phyloP scores from a whole-genome alignment of 2,329 filamentous ascomycete species.

The Scytalidium lignicola region DNA sequence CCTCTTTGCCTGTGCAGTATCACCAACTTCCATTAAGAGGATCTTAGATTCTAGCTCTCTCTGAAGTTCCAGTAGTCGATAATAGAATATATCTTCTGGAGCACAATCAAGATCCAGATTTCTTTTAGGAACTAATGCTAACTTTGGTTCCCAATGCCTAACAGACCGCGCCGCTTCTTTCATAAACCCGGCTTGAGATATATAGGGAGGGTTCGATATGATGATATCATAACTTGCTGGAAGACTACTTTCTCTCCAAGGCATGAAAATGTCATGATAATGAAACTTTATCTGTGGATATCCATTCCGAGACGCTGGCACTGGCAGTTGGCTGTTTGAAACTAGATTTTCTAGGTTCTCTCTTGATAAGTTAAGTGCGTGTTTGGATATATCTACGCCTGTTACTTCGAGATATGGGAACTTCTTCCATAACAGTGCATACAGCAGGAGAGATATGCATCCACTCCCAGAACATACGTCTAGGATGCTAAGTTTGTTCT shows the following conservation, averaged over 20 bases:
- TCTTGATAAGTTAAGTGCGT: conserved; percentile 60
- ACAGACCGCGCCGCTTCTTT: conserved; percentile 67
- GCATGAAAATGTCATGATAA: conserved; percentile 28
- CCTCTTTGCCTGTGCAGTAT: conserved; percentile 59
- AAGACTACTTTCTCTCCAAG: not conserved
- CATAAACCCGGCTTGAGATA: conserved; percentile 59
- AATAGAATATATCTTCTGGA: conserved; percentile 60
- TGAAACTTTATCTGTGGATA: conserved; percentile 22
- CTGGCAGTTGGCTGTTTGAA: not conserved
- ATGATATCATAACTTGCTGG: conserved; percentile 44
- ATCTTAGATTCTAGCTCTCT: conserved; percentile 43
- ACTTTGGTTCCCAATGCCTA: conserved; percentile 71
- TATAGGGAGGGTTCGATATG: conserved; percentile 87
- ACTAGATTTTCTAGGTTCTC: conserved; percentile 48
- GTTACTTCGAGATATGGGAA: conserved; percentile 48
- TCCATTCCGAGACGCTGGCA: conserved; percentile 25
- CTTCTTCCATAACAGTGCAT: conserved; percentile 48
- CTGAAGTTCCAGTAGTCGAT: conserved; percentile 50
- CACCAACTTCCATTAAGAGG: conserved; percentile 67
- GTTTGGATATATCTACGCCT: conserved; percentile 68
- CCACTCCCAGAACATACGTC: conserved; percentile 91
- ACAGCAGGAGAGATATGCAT: conserved; percentile 77
- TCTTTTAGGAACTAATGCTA: conserved; percentile 63
- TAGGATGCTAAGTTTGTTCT: conserved; percentile 57
- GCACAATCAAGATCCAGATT: conserved; percentile 26